Evolutionary conservation across 257 asterid genomes (phyloP), one percentile per base, ranked within the genome.

Genomic region (Asclepias syriaca): DNA sequence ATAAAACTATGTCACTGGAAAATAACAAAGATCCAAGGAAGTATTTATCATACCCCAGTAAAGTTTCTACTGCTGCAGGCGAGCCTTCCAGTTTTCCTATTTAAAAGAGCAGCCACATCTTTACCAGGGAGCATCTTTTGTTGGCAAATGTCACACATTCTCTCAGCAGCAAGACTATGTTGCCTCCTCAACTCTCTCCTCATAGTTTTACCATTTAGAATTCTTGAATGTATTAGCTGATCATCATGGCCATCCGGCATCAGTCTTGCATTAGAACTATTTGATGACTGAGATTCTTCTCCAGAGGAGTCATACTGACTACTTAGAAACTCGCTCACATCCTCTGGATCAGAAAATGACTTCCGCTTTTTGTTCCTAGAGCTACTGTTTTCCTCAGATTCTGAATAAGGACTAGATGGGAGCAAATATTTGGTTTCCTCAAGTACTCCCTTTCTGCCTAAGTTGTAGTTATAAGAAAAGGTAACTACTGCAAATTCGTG

Each of bases 1-100:
- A 1, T 34, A 61, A 61, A 14, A 61, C 43, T 15, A 61, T 32
- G 66, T 32, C 40, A 32, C 7, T 16, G 46, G 66, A 1, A 34
- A 4, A 51, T 54, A 34, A 19, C 15, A 70, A 54, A 7, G 32
- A 70, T 15, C 16, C 15, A 32, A 51, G 21, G 12, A 22, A 67
- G 49, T 68, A 51, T 8, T 22, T 68, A 51, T 71, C 84, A 53
- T 72, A 93, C 98, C 92, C 98, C 98, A 48, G 96, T 87, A 56
- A 73, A 66, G 78, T 93, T 93, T 85, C 98, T 85, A 83, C 97
- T 91, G 66, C 98, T 89, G 88, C 98, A 93, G 65, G 74, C 91
- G 76, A 93, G 86, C 84, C 80, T 91, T 58, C 98, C 98, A 72
- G 97, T 89, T 60, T 73, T 89, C 85, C 73, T 81, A 84, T 88